These are phyloP conservation scores for Gamsiella multidivaricata DNA, from an alignment of 192 early-diverging fungal species.

Conservation along the genomic window DNA sequence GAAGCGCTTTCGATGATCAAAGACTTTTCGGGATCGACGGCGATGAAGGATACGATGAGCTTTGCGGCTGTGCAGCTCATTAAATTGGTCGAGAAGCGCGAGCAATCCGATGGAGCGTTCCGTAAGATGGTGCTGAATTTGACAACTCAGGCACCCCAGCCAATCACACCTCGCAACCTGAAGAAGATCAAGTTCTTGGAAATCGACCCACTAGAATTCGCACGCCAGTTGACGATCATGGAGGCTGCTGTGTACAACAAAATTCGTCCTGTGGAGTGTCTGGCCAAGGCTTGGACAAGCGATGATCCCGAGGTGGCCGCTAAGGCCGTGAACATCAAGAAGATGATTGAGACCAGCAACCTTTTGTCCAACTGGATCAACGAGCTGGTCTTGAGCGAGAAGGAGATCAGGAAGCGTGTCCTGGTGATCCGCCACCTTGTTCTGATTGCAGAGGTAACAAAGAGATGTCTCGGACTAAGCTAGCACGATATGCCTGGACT, in stretches of 20 bases:
- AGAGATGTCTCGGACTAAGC: not conserved
- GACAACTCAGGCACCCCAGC: constrained; percentile 72
- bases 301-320: constrained; percentile 61
- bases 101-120: constrained; percentile 66
- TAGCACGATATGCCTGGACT: no score
- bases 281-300: constrained; percentile 88
- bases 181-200: constrained; percentile 84
- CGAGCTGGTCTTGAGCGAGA: constrained; percentile 82
- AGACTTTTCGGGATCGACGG: constrained; percentile 72
- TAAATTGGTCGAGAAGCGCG: constrained; percentile 74
- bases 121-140: constrained; percentile 75
- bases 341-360: constrained; percentile 85
- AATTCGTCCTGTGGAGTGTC: constrained; percentile 87
- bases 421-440: constrained; percentile 86
- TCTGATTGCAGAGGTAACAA: constrained; percentile 71
- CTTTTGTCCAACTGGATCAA: constrained; percentile 90
- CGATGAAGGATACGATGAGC: constrained; percentile 73
- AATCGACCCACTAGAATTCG: constrained; percentile 91
- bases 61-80: constrained; percentile 70
- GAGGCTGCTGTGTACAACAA: constrained; percentile 81
- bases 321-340: constrained; percentile 85
- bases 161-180: constrained; percentile 84
- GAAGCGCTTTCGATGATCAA: constrained; percentile 71
- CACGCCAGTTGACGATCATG: constrained; percentile 94
- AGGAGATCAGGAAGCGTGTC: constrained; percentile 82